Conservation (phyloP, 306 rosid genomes). For the Dryas alaskensis region DNA sequence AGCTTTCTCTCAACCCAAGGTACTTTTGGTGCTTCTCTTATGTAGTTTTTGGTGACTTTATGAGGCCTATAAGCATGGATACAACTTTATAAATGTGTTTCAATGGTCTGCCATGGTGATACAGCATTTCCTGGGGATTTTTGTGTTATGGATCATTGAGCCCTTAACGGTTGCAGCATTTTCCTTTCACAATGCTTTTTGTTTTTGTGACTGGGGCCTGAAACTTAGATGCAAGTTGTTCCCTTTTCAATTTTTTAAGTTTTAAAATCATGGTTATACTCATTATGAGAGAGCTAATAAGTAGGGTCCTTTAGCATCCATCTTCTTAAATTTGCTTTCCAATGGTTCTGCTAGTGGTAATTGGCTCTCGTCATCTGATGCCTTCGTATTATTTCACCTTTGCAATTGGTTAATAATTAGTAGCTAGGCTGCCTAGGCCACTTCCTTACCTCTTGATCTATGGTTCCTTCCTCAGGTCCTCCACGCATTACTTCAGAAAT, state of each 20-base stretch:
- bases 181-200: no score
- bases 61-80: background rate
- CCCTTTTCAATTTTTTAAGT: background rate
- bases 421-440: background rate
- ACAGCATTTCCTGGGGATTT: background rate
- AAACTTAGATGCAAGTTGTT: background rate
- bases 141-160: background rate
- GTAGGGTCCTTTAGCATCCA: background rate
- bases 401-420: background rate
- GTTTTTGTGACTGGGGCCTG: background rate
- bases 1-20: conserved; percentile 76
- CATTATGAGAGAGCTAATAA: background rate
- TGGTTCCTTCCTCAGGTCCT: conserved; percentile 56
- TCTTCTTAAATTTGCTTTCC: background rate
- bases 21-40: conserved; percentile 6
- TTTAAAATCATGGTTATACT: background rate
- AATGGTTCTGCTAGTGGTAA: conserved; percentile 14
- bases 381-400: background rate
- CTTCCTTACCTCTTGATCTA: conserved; percentile 46
- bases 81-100: background rate
- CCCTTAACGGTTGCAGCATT: background rate
- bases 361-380: background rate
- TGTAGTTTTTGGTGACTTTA: background rate
- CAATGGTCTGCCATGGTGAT: conserved; percentile 23
- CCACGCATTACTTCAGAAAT: conserved; percentile 76